Percentiles rank a stretch among this genome's conserved stretches.
phyloP scores from a whole-genome alignment of 257 asterid species.

The Jaltomata sinuosa region DNA sequence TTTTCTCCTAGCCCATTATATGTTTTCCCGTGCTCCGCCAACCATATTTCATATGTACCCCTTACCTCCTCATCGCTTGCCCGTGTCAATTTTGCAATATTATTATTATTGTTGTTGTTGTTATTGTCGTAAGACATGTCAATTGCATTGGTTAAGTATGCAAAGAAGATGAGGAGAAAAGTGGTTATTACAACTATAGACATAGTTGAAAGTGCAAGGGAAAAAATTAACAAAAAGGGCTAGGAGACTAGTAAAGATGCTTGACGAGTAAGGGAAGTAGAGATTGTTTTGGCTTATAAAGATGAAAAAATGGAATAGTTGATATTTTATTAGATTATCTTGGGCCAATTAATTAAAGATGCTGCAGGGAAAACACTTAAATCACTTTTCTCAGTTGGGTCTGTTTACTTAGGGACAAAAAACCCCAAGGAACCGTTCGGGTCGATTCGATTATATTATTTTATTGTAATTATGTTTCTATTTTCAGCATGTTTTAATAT shows the following conservation, averaged over 20 bases:
- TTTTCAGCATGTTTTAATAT: no score
- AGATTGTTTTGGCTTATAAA: neutral
- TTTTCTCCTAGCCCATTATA: constrained; percentile 52
- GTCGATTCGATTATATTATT: no score
- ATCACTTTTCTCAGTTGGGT: neutral
- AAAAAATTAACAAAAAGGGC: neutral
- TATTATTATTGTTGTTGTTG: neutral
- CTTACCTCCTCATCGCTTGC: constrained; percentile 12
- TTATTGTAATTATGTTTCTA: no score
- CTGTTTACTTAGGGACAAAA: neutral
- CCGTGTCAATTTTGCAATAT: neutral
- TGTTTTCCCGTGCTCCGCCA: constrained; percentile 36
- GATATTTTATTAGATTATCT: neutral
- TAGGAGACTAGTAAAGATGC: neutral
- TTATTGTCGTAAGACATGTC: neutral
- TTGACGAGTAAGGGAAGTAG: neutral
- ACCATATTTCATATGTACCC: constrained; percentile 50
- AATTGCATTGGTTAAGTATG: neutral
- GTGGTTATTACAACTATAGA: neutral
- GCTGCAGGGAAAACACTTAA: neutral
- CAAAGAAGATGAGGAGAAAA: neutral
- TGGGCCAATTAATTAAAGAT: neutral
- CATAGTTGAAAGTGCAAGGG: neutral
- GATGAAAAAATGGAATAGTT: neutral
- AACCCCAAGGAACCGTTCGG: no score